Conservation (phyloP, 176 grass and related monocot genomes). For the Avena sativa region DNA sequence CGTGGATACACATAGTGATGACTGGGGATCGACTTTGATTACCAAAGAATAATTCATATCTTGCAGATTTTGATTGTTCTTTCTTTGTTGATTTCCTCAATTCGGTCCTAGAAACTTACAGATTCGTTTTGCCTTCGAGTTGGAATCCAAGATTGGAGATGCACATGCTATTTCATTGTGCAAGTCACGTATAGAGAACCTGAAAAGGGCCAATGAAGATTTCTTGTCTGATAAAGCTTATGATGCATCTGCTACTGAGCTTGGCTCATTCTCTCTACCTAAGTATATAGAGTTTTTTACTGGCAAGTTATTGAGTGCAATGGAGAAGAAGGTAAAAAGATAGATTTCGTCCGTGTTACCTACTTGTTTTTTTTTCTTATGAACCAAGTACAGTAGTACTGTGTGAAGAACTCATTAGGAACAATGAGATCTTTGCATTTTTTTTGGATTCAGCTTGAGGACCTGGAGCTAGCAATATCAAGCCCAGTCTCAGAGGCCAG, state of each 20-base stretch:
- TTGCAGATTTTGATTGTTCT: neutral
- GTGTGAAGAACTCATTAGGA: neutral
- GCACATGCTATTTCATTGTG: conserved; percentile 66
- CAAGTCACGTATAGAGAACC: conserved; percentile 53
- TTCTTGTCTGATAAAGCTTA: neutral
- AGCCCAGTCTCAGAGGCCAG: conserved; percentile 48
- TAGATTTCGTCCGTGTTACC: neutral
- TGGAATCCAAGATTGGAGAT: conserved; percentile 47
- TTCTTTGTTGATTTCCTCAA: conserved; percentile 46
- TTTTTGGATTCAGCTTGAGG: neutral
- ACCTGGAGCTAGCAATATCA: conserved; percentile 8
- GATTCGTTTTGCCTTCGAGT: conserved; percentile 70
- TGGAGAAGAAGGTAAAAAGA: conserved; percentile 91
- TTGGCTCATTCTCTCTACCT: conserved; percentile 40
- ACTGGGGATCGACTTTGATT: neutral
- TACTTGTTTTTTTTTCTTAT: neutral
- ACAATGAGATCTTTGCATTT: conserved; percentile 33
- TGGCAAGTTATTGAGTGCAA: conserved; percentile 61
- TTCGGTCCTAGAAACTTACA: conserved; percentile 65
- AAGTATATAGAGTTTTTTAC: conserved; percentile 66
- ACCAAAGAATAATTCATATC: neutral
- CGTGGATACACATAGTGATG: neutral
- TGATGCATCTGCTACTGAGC: conserved; percentile 42
- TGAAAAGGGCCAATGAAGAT: neutral
- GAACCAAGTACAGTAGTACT: conserved; percentile 4